Percentiles rank a stretch among this genome's conserved stretches.
phyloP scores from a whole-genome alignment of 164 flowering plant genomes.

The Protea cynaroides region DNA sequence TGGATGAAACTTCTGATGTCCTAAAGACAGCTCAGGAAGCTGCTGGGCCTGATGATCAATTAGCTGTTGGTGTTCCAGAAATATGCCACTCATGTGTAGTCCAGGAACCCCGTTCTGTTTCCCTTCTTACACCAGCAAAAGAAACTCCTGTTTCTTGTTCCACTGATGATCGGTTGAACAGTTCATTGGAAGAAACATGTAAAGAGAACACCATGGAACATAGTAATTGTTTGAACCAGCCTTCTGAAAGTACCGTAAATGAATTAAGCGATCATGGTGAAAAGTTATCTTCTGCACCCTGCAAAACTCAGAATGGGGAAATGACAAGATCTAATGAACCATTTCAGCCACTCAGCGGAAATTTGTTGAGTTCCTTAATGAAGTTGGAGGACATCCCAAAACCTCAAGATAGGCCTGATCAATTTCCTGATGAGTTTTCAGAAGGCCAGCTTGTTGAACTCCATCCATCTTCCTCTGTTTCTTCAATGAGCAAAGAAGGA shows the following conservation, averaged over 20 bases:
- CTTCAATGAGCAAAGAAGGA: constrained; percentile 12
- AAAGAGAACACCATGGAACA: background rate
- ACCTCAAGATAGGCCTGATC: constrained; percentile 9
- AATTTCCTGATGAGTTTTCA: constrained; percentile 10
- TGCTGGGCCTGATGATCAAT: constrained; percentile 2
- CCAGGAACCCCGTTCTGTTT: background rate
- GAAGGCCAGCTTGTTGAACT: constrained; percentile 3
- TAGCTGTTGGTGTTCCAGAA: constrained; percentile 1
- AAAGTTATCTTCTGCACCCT: constrained; percentile 7
- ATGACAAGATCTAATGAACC: constrained; percentile 4
- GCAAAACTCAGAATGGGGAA: background rate
- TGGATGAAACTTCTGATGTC: background rate
- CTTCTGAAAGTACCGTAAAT: background rate
- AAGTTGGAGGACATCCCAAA: constrained; percentile 8
- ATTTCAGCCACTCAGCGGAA: constrained; percentile 5
- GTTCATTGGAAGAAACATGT: constrained; percentile 2
- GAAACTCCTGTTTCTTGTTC: constrained; percentile 4
- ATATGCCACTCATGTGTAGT: background rate
- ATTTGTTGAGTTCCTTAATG: too few species aligned
- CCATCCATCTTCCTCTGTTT: constrained; percentile 3
- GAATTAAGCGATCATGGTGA: background rate
- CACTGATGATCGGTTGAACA: background rate
- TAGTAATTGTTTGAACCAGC: constrained; percentile 8
- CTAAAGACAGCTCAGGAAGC: constrained; percentile 2
- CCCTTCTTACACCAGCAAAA: background rate